Evolutionary conservation across 2,329 filamentous ascomycete genomes (phyloP).

Genomic region (Colletotrichum falcatum): DNA sequence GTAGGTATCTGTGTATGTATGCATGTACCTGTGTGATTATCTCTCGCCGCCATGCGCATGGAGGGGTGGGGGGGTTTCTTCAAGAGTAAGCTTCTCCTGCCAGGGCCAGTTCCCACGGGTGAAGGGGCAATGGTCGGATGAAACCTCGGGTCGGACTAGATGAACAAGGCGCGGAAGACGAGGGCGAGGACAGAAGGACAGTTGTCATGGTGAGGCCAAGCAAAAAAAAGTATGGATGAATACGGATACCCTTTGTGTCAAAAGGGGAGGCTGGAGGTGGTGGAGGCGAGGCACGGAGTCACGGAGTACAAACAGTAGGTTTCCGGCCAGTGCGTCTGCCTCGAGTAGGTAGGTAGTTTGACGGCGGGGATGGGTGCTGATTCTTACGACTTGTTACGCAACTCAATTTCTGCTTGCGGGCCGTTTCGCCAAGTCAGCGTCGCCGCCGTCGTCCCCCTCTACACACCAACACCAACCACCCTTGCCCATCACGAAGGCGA

Average conservation of each 20-base stretch:
- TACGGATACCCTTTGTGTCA: not conserved
- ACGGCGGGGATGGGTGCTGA: not conserved
- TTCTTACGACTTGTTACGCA: slow-evolving; percentile 11
- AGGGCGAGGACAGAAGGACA: too few relatives aligned
- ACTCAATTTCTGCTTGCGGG: slow-evolving; percentile 7
- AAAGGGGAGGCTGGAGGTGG: slow-evolving; percentile 6
- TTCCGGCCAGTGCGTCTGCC: slow-evolving; percentile 31
- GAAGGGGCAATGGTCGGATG: slow-evolving; percentile 13
- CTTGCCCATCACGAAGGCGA: not conserved
- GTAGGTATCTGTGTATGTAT: not conserved
- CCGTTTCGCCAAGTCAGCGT: not conserved
- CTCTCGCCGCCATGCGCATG: slow-evolving; percentile 3
- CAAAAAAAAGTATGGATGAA: slow-evolving; percentile 9
- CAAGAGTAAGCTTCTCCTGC: slow-evolving; percentile 40
- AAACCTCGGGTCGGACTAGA: not conserved
- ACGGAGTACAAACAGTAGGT: too few relatives aligned
- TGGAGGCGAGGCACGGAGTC: slow-evolving; percentile 5
- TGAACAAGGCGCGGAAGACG: too few relatives aligned
- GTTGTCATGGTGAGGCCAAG: too few relatives aligned
- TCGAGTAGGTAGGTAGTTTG: too few relatives aligned
- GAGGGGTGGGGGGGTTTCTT: slow-evolving; percentile 23
- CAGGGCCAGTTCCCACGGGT: slow-evolving; percentile 31
- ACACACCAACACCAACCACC: too few relatives aligned
- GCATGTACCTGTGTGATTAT: not conserved
- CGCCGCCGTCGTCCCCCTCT: not conserved